Conservation (phyloP, 2,329 filamentous ascomycete genomes). For the Aspergillaceae sp. region DNA sequence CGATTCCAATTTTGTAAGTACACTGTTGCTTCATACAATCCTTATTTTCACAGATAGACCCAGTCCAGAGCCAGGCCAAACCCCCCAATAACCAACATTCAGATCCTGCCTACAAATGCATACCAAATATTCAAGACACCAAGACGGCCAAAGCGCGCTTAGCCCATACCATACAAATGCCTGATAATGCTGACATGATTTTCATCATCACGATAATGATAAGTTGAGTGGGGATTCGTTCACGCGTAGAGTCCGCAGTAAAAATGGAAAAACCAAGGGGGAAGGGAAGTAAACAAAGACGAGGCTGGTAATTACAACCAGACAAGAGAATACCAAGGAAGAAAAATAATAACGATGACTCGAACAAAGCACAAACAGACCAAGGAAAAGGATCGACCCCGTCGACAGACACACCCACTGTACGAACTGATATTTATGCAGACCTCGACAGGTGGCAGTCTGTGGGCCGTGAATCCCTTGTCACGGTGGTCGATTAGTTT, state of each 20-base stretch:
- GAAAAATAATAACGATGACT: neutral
- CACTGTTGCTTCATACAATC: neutral
- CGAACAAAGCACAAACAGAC: neutral
- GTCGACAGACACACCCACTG: neutral
- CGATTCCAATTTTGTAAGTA: neutral
- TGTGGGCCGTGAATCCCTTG: constrained; percentile 1
- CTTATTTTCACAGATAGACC: neutral
- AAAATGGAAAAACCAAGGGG: constrained; percentile 3
- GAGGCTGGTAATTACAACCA: neutral
- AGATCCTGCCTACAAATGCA: neutral
- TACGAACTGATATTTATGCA: too few relatives aligned
- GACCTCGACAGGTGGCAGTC: neutral
- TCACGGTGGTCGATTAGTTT: constrained; percentile 25
- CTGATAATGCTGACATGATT: constrained; percentile 8
- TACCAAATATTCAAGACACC: neutral
- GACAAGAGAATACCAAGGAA: neutral
- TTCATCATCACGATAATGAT: constrained; percentile 9
- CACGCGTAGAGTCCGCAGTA: constrained; percentile 2
- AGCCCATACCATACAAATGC: constrained; percentile 4
- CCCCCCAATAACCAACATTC: neutral
- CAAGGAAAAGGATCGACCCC: neutral
- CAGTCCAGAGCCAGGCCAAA: neutral
- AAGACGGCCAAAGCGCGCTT: neutral
- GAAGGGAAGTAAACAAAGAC: neutral
- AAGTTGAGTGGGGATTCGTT: constrained; percentile 10